Evolutionary conservation across 371 early-diverging fungal species (phyloP), one percentile per base, ranked within the genome.

Genomic region (Fennellomyces sp.): DNA sequence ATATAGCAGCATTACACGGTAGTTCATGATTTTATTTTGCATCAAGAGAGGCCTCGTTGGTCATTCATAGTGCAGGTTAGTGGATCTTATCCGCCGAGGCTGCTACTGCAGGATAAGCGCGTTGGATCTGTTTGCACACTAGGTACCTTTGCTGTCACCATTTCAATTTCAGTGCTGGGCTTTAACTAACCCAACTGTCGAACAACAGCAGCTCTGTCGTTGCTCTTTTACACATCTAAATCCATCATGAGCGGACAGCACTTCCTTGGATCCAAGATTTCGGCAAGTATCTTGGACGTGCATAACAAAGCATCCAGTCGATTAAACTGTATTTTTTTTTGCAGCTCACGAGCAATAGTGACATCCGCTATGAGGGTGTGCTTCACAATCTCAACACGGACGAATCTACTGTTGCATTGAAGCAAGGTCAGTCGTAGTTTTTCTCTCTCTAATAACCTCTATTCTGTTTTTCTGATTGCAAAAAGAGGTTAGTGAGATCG

Each of bases 361-460:
- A 93, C 64, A 92, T 96, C 73, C 91, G 96, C 62, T 97, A 95
- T 75, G 91, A 92, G 45, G 98, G 97, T 45, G 88, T 85, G 42
- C 86, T 97, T 41, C 89, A 91, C 68, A 87, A 86, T 49, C 91
- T 97, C 66, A 91, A 96, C 81, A 89, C 91, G 50, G 72, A 82
- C n/a, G 92, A 93, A 60, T 89, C 93, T 21, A 92, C 96, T 10
- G 93, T 97, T 50, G 85, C 96, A n/a, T 87, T 97, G 41, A 88
- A 90, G 60, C 86, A 96, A 75, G 92, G 92, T 91, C 76, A 66
- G 63, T n/a, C 31, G 5, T 13, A 2, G 3, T 28, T 36, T 39
- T 36, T 21, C 33, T 59, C 23, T 31, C 7, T 19, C 8, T 29
- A 10, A 42, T 15, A 26, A 0, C 27, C 13, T 23, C 10, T 23